Conservation (phyloP, 345 rosid species). For the Psidium guajava region DNA sequence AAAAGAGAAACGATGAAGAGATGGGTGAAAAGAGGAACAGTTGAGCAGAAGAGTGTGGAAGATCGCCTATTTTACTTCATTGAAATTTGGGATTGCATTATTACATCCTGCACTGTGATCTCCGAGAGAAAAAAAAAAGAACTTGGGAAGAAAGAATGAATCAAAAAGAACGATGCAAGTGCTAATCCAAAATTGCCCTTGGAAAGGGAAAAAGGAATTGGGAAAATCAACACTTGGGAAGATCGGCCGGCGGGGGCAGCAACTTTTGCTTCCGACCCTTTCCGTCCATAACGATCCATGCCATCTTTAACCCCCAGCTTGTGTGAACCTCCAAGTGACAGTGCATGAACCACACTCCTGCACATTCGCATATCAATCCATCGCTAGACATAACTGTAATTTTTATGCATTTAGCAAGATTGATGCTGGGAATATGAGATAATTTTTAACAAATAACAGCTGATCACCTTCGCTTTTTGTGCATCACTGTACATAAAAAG, state of each 20-base stretch:
- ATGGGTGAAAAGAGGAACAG: background rate
- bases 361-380: background rate
- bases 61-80: background rate
- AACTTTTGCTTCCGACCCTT: constrained; percentile 26
- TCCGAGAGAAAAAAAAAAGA: background rate
- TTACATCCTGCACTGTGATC: background rate
- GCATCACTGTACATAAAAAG: background rate
- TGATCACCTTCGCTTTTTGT: background rate
- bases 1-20: background rate
- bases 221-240: constrained; percentile 28
- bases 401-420: background rate
- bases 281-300: constrained; percentile 42
- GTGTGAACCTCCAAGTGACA: constrained; percentile 48
- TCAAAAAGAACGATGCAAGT: background rate
- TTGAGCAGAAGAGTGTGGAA: background rate
- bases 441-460: too few species aligned
- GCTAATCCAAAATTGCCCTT: background rate
- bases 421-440: background rate
- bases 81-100: background rate
- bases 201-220: background rate
- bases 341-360: constrained; percentile 45
- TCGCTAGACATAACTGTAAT: background rate
- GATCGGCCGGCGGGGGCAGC: constrained; percentile 44
- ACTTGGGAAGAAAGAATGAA: background rate
- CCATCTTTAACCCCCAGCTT: constrained; percentile 59